Evolutionary conservation across 2,329 filamentous ascomycete genomes (phyloP), one percentile per base, ranked within the genome.

Genomic region (Parastagonospora avenae): DNA sequence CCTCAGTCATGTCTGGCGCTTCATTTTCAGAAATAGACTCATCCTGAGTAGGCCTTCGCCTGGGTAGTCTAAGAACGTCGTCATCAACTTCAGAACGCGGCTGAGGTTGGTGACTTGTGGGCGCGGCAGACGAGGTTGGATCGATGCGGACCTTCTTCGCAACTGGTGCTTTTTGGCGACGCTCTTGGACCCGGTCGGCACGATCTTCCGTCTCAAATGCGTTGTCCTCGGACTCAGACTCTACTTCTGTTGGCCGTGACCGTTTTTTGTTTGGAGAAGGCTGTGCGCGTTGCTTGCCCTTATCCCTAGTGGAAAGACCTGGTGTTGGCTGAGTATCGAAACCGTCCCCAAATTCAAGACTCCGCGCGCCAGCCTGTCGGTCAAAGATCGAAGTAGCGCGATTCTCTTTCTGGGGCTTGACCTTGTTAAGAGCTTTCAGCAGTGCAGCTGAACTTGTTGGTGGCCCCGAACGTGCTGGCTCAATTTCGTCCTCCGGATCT

Each of bases 131-230:
- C 1, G 65, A 66, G 7, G 42, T 40, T 10, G 60, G 59, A 12
- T 62, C 59, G 28, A 66, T 46, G 16, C 67, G 68, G 27, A 62
- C 59, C 49, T 60, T 64, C 44, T 70, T 68, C 4, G 55, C 44
- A 4, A 69, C 65, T 5, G 66, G 65, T 1, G 66, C 64, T 66
- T 77, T 57, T 55, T 63, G 39, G 51, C 76, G 71, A 46, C 75
- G 67, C 53, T 69, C 54, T 50, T 69, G 60, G 6, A 71, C 52
- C n/a, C 69, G 66, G 2, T 63, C 56, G 7, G 65, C 62, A 10
- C 76, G 75, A 6, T 62, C 62, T 42, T 75, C 70, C 2, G 64
- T 65, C 33, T 79, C 74, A 50, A 81, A 82, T 1, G 71, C 78
- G 38, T 77, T 75, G 8, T 79, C 77, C 2, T 73, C 73, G 2